A percentile compares a stretch with the other conserved stretches of the same genome.
Conservation (phyloP, 371 early-diverging fungal species). For the Gilbertella persicaria region DNA sequence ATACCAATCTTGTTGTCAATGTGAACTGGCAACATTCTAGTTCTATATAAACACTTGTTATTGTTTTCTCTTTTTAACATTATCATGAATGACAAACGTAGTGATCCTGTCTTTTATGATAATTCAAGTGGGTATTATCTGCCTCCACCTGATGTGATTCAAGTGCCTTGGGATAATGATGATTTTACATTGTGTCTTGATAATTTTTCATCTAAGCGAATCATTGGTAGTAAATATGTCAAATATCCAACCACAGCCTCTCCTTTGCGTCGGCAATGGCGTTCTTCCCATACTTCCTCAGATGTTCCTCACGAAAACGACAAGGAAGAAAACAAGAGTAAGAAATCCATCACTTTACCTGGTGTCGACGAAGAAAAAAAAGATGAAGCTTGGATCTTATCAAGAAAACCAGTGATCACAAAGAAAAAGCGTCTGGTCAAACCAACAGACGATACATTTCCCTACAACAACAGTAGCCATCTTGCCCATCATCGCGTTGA, state of each 20-base stretch:
- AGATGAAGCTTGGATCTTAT: background rate
- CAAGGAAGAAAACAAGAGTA: background rate
- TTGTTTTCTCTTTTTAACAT: background rate
- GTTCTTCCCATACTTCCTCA: background rate
- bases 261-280: slow-evolving; percentile 19
- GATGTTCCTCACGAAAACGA: background rate
- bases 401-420: too few relatives aligned
- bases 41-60: background rate
- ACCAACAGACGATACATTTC: too few relatives aligned
- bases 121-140: slow-evolving; percentile 5
- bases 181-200: slow-evolving; percentile 16
- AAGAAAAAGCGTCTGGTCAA: too few relatives aligned
- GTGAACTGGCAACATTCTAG: slow-evolving; percentile 1
- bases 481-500: too few relatives aligned
- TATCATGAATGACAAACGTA: background rate
- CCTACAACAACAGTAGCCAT: too few relatives aligned
- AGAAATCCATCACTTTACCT: background rate
- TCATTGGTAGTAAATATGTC: background rate
- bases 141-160: background rate
- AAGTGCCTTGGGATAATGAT: slow-evolving; percentile 23
- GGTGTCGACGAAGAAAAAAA: background rate
- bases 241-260: slow-evolving; percentile 9
- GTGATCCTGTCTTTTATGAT: background rate
- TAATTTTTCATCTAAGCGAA: slow-evolving; percentile 4
- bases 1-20: background rate